These are phyloP conservation scores for Podospora australis DNA, from an alignment of 495 filamentous ascomycete species.

Conservation along the genomic window DNA sequence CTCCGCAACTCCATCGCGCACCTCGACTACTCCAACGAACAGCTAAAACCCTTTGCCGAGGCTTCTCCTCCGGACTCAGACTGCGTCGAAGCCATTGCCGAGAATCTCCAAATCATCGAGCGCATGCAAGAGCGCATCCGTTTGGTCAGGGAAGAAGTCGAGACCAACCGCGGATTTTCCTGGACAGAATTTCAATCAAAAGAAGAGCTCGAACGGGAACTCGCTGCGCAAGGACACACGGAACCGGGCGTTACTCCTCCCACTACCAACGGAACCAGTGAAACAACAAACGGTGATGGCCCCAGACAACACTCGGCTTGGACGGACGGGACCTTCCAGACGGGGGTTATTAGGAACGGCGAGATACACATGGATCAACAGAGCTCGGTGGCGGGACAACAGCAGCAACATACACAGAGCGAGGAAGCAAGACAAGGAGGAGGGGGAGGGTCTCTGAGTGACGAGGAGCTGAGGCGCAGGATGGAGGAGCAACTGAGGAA, in stretches of 20 bases:
- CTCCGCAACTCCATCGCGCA: constrained; percentile 77
- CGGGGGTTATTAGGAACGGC: constrained; percentile 38
- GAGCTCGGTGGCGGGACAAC: constrained; percentile 6
- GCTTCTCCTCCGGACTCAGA: constrained; percentile 47
- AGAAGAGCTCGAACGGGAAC: constrained; percentile 29
- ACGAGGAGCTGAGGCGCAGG: constrained; percentile 40
- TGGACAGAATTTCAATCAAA: constrained; percentile 56
- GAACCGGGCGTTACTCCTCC: constrained; percentile 9
- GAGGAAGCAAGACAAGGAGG: background rate
- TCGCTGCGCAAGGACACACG: constrained; percentile 18
- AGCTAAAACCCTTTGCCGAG: constrained; percentile 56
- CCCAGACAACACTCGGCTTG: constrained; percentile 33
- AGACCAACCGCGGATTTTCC: constrained; percentile 60
- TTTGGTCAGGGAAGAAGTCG: constrained; percentile 66
- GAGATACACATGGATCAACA: constrained; percentile 35
- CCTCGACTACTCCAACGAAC: constrained; percentile 69
- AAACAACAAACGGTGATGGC: constrained; percentile 2
- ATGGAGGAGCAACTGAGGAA: constrained; percentile 40
- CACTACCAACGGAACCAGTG: constrained; percentile 6
- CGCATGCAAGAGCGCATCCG: constrained; percentile 67
- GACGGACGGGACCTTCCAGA: constrained; percentile 52
- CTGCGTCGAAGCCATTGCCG: constrained; percentile 61
- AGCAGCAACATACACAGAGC: background rate
- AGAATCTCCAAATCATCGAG: constrained; percentile 69
- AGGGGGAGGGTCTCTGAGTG: constrained; percentile 33